These are phyloP conservation scores for Pestalotiopsis sp. DNA, from an alignment of 2,329 filamentous ascomycete species.

Conservation along the genomic window DNA sequence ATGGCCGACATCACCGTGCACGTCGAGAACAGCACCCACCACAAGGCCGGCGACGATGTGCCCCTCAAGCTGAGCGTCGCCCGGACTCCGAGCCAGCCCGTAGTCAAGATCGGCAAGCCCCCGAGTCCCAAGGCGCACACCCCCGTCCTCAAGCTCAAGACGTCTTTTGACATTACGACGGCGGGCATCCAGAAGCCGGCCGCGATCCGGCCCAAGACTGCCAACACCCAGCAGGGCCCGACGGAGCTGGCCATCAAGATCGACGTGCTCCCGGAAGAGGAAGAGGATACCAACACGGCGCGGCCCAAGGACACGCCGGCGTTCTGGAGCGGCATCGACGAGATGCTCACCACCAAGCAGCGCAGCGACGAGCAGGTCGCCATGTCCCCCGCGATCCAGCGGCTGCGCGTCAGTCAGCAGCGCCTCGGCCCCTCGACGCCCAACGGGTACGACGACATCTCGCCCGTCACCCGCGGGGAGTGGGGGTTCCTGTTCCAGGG, in stretches of 20 bases:
- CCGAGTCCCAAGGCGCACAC: slow-evolving; percentile 22
- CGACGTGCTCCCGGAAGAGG: slow-evolving; percentile 24
- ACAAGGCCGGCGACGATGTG: not conserved
- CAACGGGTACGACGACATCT: slow-evolving; percentile 64
- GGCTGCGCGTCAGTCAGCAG: slow-evolving; percentile 20
- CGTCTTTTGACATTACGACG: slow-evolving; percentile 36
- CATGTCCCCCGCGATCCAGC: slow-evolving; percentile 11
- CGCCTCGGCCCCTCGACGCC: slow-evolving; percentile 55
- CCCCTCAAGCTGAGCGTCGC: not conserved
- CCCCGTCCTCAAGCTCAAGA: slow-evolving; percentile 45
- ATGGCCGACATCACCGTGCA: not conserved
- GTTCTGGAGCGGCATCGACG: slow-evolving; percentile 40
- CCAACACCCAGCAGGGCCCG: slow-evolving; percentile 5
- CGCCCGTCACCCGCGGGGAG: slow-evolving; percentile 62
- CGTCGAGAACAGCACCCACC: not conserved
- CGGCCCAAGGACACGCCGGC: slow-evolving; percentile 14
- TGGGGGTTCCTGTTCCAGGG: slow-evolving; percentile 64
- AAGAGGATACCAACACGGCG: slow-evolving; percentile 33
- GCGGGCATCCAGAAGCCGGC: not conserved
- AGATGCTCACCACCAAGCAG: slow-evolving; percentile 35
- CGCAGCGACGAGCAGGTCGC: slow-evolving; percentile 20
- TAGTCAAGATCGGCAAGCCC: slow-evolving; percentile 17
- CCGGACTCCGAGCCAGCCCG: not conserved
- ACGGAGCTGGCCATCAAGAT: slow-evolving; percentile 24
- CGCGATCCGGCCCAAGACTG: slow-evolving; percentile 1